Base-by-base conservation (phyloP, 495 filamentous ascomycete genomes). In the Melanomma pulvis-pyrius region DNA sequence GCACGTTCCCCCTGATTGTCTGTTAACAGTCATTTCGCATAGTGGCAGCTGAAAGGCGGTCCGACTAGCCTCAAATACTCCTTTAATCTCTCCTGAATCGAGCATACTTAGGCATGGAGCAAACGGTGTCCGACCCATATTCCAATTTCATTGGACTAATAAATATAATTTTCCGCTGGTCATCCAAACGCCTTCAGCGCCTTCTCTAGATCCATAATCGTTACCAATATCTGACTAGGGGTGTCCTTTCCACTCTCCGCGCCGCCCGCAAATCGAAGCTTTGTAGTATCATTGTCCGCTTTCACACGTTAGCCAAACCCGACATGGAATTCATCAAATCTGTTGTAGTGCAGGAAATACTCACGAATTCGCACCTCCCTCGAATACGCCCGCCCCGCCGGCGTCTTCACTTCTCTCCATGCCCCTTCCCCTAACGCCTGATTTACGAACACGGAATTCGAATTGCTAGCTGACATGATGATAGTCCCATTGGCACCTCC, bases 391-490 rank as follows among this genome's bases (percentile, higher is more conserved):
- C 59, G 21, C 7, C 59, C 65, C 2, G 59, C 59, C 11, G 52
- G 17, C 1, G 59, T 68, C 59, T 61, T 39, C 7, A 68, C 21
- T 49, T 68, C 65, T 28, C 15, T 63, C 65, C 65, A 76, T 30
- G 74, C 78, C 2, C 73, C 70, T 34, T 80, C 78, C 5, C 86
- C 87, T 2, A 87, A 75, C 5, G 75, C 77, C 51, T 77, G 72
- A 68, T 89, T 90, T 30, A 84, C 71, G 47, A 84, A 90, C 0
- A 90, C 64, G 17, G 81, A 75, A 28, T 74, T 76, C 47, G 78
- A 71, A 15, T 77, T 81, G 0, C 82, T 82, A 6, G 78, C 79
- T 67, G 82, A 86, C 28, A 84, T 83, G 9, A 88, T 76, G 21
- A 78, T 74, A 0, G 73, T 77, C 15, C 76, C 76, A 9, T 67